Conservation (phyloP, 2,329 filamentous ascomycete species). For the Aureobasidium musti region DNA sequence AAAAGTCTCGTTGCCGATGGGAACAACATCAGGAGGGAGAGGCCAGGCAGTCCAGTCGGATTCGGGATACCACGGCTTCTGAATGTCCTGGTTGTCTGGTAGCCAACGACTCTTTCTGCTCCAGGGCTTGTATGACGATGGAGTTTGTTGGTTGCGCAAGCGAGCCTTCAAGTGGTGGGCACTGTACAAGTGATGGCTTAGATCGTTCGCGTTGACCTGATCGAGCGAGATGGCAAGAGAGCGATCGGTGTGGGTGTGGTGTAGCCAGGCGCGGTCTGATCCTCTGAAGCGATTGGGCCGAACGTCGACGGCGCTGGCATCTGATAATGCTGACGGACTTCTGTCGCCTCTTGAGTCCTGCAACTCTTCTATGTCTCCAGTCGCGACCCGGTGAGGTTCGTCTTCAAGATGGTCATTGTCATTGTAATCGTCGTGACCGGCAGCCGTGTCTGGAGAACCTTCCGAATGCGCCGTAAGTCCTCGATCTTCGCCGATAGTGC, state of each 20-base stretch:
- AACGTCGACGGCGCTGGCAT: neutral
- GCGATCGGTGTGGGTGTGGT: conserved; percentile 63
- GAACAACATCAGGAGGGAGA: conserved; percentile 62
- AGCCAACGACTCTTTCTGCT: conserved; percentile 48
- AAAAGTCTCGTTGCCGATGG: conserved; percentile 56
- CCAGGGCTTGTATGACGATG: conserved; percentile 37
- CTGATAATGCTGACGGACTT: conserved; percentile 14
- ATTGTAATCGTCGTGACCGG: neutral
- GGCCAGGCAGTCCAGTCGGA: conserved; percentile 86
- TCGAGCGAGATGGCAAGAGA: conserved; percentile 65
- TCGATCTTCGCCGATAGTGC: conserved; percentile 10
- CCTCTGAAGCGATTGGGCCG: conserved; percentile 66
- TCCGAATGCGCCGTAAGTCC: neutral
- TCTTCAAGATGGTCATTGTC: neutral
- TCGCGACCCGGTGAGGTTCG: neutral
- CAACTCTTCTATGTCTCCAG: neutral
- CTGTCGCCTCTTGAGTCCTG: neutral
- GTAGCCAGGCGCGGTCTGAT: conserved; percentile 65
- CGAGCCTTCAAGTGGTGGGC: conserved; percentile 66
- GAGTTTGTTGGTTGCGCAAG: conserved; percentile 31
- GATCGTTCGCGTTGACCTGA: conserved; percentile 63
- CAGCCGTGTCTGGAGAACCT: conserved; percentile 5
- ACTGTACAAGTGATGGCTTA: conserved; percentile 78
- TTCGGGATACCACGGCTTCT: conserved; percentile 48
- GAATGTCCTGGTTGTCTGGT: conserved; percentile 37